Evolutionary conservation across 495 filamentous ascomycete species (phyloP).

Genomic region (Daldinia concentrica): DNA sequence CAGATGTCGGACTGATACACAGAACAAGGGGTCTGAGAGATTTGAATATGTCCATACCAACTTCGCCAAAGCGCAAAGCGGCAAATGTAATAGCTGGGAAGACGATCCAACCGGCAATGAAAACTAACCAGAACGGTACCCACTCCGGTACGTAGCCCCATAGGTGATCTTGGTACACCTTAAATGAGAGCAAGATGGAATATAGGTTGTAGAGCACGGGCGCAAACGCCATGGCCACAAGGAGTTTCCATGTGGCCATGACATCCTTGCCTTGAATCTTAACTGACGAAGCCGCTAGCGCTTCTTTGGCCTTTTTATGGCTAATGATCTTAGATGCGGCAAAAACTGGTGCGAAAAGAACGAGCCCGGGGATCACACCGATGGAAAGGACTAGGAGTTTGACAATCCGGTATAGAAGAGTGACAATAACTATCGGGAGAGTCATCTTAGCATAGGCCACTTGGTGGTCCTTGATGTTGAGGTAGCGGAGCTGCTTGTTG

Average conservation of each 20-base stretch:
- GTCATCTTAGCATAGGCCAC: constrained; percentile 91
- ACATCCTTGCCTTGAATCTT: constrained; percentile 95
- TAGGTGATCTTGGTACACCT: constrained; percentile 82
- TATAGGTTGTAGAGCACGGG: constrained; percentile 87
- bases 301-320: constrained; percentile 88
- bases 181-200: constrained; percentile 74
- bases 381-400: constrained; percentile 81
- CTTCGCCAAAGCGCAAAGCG: constrained; percentile 92
- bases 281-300: constrained; percentile 89
- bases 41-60: constrained; percentile 98
- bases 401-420: constrained; percentile 78
- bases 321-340: constrained; percentile 88
- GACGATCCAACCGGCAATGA: constrained; percentile 74
- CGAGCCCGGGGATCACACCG: constrained; percentile 84
- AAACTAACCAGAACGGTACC: constrained; percentile 81
- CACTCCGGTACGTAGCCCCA: constrained; percentile 80
- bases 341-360: constrained; percentile 93
- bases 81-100: constrained; percentile 93
- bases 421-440: constrained; percentile 74
- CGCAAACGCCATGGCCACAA: constrained; percentile 88
- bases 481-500: constrained; percentile 84
- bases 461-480: constrained; percentile 94
- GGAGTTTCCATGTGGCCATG: constrained; percentile 97
- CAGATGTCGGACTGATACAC: constrained; percentile 83
- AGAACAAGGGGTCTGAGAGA: constrained; percentile 90